Evolutionary conservation across 1,284 basidiomycete genomes (phyloP).

Genomic region (Microbotryum violaceum): DNA sequence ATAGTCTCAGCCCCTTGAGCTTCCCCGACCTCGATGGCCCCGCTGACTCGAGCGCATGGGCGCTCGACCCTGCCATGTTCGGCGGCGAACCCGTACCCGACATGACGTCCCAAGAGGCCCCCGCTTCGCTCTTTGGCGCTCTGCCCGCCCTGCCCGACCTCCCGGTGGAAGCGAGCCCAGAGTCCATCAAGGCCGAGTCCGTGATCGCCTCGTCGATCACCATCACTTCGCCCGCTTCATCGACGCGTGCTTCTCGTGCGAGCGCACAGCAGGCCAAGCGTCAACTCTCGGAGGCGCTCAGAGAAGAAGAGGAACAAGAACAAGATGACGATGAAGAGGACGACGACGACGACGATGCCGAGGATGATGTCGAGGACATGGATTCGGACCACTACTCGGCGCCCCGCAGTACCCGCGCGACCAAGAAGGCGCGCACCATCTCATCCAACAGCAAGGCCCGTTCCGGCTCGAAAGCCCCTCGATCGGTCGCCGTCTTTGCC

Average conservation of each 20-base stretch:
- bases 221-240: neutral
- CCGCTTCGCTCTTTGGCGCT: neutral
- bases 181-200: too few species aligned
- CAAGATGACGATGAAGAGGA: conserved; percentile 5
- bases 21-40: conserved; percentile 23
- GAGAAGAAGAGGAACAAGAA: conserved; percentile 1
- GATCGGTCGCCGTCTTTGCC: conserved; percentile 19
- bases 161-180: too few species aligned
- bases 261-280: conserved; percentile 14
- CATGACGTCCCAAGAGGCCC: neutral
- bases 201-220: neutral
- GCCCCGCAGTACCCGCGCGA: neutral
- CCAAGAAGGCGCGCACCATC: conserved; percentile 1
- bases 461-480: neutral
- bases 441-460: conserved; percentile 11
- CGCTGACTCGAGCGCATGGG: conserved; percentile 1
- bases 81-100: neutral
- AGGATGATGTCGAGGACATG: neutral
- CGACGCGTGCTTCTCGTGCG: neutral
- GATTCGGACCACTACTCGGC: neutral
- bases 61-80: conserved; percentile 27
- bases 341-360: neutral
- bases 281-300: conserved; percentile 9
- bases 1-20: conserved; percentile 11
- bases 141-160: neutral